Evolutionary conservation across 305 asterid species (phyloP), one percentile per base, ranked within the genome.

Genomic region (Salvia sclarea): DNA sequence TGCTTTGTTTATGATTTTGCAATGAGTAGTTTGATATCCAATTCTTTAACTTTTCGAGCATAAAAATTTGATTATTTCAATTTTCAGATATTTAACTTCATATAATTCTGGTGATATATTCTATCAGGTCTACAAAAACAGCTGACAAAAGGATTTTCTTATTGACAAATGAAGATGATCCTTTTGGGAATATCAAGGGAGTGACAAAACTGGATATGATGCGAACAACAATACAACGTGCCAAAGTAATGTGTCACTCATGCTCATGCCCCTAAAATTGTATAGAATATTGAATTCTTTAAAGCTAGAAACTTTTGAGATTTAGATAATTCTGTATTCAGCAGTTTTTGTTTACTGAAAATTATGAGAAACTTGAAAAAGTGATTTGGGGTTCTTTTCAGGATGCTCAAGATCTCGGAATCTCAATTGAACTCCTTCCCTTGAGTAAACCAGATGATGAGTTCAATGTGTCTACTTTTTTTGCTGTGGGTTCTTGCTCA

Each of bases 391-490:
- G 5, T 50, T 45, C 53, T 77, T 76, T 80, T 69, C 88, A 92
- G 98, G 98, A 92, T 83, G 89, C 96, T 83, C 95, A 84, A 79
- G 98, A 90, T 81, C 95, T 90, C 78, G 90, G 91, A 80, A 88
- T 92, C 76, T 82, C 89, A 64, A 86, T 92, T 50, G 96, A 92
- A 75, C 87, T 90, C 73, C 95, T 92, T 13, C 98, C 97, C 62
- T 84, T 92, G 74, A 86, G 87, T 74, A 84, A 73, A 68, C 83
- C 85, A 37, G 89, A 83, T 74, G 87, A 84, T 11, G 95, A 92
- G 74, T 92, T 92, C 86, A 87, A 90, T 17, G 62, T 85, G 49
- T 80, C 95, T 66, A 81, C 71, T 30, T 92, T 90, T 75, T 92
- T 90, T 85, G 90, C 95, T 76, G 98, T 92, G 82, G 61, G 96